Evolutionary conservation across 2,329 filamentous ascomycete genomes (phyloP), one percentile per base, ranked within the genome.

Genomic region (Dactylonectria macrodidyma): DNA sequence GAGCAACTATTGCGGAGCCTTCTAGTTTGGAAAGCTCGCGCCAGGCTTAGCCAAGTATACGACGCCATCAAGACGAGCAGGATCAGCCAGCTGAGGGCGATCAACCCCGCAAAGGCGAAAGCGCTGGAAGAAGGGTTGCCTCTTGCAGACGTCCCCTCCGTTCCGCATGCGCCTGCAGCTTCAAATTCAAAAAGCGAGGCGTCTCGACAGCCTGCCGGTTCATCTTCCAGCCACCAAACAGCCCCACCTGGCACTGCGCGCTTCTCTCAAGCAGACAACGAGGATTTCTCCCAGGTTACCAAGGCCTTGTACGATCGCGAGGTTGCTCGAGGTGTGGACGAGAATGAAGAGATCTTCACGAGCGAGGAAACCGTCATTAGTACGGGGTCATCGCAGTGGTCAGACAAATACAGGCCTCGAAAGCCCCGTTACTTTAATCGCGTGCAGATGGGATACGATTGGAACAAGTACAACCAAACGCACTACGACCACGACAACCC

Each of bases 391-490:
- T 92, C 94, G 4, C 89, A 91, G 71, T 97, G 95, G 95, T 91
- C 92, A 6, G 90, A 91, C 78, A 95, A 95, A 81, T 93, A 97
- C 81, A 90, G 92, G 46, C 95, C 95, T 8, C 90, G 96, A 70
- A 99, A 98, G 82, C 96, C 96, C 12, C 90, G 93, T 67, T 98
- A 98, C 83, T 99, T 99, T 87, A 98, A 98, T 79, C 92, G 96
- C 47, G 95, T 98, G 54, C 95, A 97, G 81, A 98, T 98, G 93
- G 96, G 96, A 60, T 99, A 98, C 81, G 96, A 99, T 81, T 99
- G 96, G 96, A 99, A 99, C 86, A 99, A 99, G 82, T 99, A 99
- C 87, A 99, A 99, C 78, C 96, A 99, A 83, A 99, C 96, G 12
- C 96, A 99, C 82, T 99, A 99, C 83, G 96, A 98, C 80, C 94